Evolutionary conservation across 257 asterid species (phyloP), one percentile per base, ranked within the genome.

Genomic region (Lavandula angustifolia): DNA sequence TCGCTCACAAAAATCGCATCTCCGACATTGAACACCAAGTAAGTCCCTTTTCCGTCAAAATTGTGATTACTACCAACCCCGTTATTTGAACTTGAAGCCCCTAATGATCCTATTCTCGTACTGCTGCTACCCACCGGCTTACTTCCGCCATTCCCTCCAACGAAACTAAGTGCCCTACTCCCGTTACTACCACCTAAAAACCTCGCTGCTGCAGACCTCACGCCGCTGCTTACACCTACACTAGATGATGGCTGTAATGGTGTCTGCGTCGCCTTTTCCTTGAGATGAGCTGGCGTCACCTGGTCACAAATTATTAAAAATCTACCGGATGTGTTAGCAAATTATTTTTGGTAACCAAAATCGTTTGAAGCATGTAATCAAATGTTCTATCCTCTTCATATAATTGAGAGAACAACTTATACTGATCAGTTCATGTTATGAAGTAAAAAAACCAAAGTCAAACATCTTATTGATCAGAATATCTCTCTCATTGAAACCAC

Each of bases 191-290:
- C 82, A 43, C 98, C 95, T 73, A 88, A 83, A 32, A 94, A 66
- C 82, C 95, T 84, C 7, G 98, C 95, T 47, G 99, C 99, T 44
- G 98, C 99, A 42, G 98, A 90, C 73, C 96, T 86, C 69, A 94
- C 91, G 40, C 99, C 96, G 83, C 92, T 81, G 82, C 82, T 81
- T 32, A 86, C 91, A 50, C 96, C 95, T 67, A 85, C 70, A 81
- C 77, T 79, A 4, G 97, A 89, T 10, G 98, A 84, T 4, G 95
- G 60, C 54, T 84, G 95, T 38, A 95, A 55, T 9, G 81, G 72
- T 40, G 83, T 67, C 60, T 84, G 96, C 44, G 40, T 67, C 44
- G 95, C 95, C 85, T 82, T 94, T 71, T 94, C 99, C 83, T 84
- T 90, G 70, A 94, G 96, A 80, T 82, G 88, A 73, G 96, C 99